phyloP scores from a whole-genome alignment of 1,139 yeast species.

The Debaryomyces udenii region DNA sequence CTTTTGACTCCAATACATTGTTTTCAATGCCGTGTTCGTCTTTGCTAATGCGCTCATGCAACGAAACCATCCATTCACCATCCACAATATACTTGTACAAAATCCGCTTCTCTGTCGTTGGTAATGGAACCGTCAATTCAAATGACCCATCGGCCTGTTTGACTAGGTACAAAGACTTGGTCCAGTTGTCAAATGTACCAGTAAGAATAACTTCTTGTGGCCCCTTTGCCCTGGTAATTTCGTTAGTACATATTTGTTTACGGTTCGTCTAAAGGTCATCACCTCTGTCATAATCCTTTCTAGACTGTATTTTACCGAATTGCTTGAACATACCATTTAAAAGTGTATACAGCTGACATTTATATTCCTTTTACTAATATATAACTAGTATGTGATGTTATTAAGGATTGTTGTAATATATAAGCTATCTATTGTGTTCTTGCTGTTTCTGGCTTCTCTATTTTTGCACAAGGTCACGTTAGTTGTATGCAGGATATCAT shows the following conservation, averaged over 20 bases:
- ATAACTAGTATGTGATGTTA: constrained; percentile 5
- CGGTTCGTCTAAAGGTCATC: not conserved
- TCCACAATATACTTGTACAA: constrained; percentile 75
- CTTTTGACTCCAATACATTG: constrained; percentile 53
- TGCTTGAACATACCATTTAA: constrained; percentile 31
- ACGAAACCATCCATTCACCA: constrained; percentile 65
- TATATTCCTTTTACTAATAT: constrained; percentile 5
- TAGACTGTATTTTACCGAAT: not conserved
- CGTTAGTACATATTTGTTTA: constrained; percentile 17
- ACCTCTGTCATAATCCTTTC: not conserved
- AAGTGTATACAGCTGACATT: constrained; percentile 32
- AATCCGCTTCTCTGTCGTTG: constrained; percentile 40
- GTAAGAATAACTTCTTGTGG: constrained; percentile 74
- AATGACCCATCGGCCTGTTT: constrained; percentile 64
- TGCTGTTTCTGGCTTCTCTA: constrained; percentile 3
- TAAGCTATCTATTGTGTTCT: constrained; percentile 8
- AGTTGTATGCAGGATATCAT: constrained; percentile 2
- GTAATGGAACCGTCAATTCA: constrained; percentile 60
- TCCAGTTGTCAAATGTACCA: constrained; percentile 80
- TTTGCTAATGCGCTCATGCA: constrained; percentile 44
- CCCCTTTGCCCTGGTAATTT: constrained; percentile 63
- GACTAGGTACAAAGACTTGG: constrained; percentile 57
- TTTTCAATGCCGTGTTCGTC: constrained; percentile 63
- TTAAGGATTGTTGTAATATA: constrained; percentile 6
- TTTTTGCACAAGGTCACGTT: constrained; percentile 8